Percentiles rank a stretch among this genome's conserved stretches.
Conservation (phyloP, 306 rosid species). For the Prunus persica region DNA sequence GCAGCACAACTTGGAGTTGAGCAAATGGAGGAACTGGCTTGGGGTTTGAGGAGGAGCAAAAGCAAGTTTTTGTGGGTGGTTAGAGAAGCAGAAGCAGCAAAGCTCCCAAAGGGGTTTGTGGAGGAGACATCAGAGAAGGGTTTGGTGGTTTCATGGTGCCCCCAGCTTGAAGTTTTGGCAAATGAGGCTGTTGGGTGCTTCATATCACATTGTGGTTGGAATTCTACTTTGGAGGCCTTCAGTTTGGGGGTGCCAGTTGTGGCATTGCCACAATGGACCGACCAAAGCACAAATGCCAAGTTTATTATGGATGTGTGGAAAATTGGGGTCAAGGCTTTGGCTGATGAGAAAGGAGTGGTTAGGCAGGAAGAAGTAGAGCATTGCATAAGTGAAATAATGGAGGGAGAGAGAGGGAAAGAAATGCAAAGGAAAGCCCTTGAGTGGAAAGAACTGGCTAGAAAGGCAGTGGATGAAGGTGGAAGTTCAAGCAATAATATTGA, state of each 20-base stretch:
- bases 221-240: neutral
- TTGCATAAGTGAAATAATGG: neutral
- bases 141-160: neutral
- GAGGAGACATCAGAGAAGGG: neutral
- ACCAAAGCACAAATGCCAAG: neutral
- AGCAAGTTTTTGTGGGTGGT: neutral
- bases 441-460: neutral
- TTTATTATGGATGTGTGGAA: neutral
- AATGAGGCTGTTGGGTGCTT: neutral
- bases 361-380: neutral
- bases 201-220: neutral
- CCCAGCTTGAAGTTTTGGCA: neutral
- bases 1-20: neutral
- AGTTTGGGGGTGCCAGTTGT: neutral
- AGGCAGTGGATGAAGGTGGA: neutral
- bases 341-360: neutral
- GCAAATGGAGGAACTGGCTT: neutral
- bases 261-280: neutral
- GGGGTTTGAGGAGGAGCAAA: neutral
- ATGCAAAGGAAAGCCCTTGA: neutral
- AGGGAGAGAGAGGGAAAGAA: neutral
- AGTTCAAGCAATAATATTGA: neutral
- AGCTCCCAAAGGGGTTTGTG: neutral
- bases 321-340: neutral
- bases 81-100: neutral